Evolutionary conservation across 225 moss, liverwort and hornwort species (phyloP).

Genomic region (Pseudoscleropodium purum): DNA sequence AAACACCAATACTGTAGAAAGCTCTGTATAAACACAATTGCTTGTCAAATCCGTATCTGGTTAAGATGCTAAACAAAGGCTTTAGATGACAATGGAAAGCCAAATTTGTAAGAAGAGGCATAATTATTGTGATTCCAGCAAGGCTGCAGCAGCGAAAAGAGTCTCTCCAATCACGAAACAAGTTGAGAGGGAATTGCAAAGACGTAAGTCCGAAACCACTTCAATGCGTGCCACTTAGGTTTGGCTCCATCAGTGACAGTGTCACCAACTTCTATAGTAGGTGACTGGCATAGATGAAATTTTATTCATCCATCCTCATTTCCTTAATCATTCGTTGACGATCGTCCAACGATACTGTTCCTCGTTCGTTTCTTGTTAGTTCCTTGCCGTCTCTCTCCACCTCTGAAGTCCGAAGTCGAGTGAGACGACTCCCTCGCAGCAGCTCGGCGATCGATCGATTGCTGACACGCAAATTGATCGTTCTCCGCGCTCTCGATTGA

Average conservation of each 20-base stretch:
- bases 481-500: not conserved
- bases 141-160: not conserved
- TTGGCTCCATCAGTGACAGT: not conserved
- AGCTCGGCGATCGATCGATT: not conserved
- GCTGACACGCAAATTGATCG: not conserved
- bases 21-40: not conserved
- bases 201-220: not conserved
- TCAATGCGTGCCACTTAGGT: not conserved
- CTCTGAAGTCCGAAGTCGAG: not conserved
- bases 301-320: not conserved
- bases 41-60: not conserved
- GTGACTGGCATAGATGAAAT: not conserved
- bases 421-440: not conserved
- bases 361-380: not conserved
- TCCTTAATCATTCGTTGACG: not conserved
- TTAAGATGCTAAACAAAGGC: not conserved
- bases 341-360: not conserved
- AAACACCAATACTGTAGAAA: not conserved
- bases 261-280: not conserved
- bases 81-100: not conserved
- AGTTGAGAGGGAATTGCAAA: not conserved
- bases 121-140: not conserved
- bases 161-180: not conserved
- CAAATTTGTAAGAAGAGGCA: not conserved
- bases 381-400: not conserved